Evolutionary conservation across 1,284 basidiomycete genomes (phyloP).

Genomic region (Boletus smithii): DNA sequence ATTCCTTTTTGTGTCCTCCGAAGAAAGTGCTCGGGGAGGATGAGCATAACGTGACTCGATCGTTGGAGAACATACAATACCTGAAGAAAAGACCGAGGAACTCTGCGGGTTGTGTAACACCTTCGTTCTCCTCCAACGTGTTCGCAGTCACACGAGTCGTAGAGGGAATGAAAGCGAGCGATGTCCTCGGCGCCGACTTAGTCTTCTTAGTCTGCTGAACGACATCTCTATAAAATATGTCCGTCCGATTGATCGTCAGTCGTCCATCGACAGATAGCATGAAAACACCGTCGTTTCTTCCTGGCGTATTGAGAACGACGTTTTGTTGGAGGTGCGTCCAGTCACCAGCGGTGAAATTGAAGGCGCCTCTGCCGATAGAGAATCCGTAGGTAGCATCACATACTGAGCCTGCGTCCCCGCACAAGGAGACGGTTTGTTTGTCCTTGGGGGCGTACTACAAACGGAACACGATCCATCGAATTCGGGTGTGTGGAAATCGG

Average conservation of each 20-base stretch:
- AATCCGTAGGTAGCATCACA: constrained; percentile 67
- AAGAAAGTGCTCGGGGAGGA: constrained; percentile 63
- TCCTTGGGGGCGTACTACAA: constrained; percentile 62
- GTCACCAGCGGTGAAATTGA: constrained; percentile 56
- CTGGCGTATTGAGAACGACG: constrained; percentile 69
- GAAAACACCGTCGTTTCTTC: constrained; percentile 50
- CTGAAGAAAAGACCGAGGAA: constrained; percentile 75
- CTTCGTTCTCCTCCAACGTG: not conserved
- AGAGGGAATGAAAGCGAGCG: too few species aligned
- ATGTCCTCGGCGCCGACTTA: too few species aligned
- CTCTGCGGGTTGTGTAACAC: constrained; percentile 37
- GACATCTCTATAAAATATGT: constrained; percentile 58
- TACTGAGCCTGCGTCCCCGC: constrained; percentile 52
- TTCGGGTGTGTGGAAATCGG: not conserved
- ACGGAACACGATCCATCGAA: constrained; percentile 2
- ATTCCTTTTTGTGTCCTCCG: constrained; percentile 63
- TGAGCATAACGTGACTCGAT: not conserved
- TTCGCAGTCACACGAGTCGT: too few species aligned
- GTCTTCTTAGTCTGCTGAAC: constrained; percentile 11
- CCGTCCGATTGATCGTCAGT: constrained; percentile 48
- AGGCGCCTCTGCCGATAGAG: constrained; percentile 72
- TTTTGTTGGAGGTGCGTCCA: constrained; percentile 70
- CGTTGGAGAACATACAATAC: constrained; percentile 32
- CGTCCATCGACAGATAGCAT: constrained; percentile 51
- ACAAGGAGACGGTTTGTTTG: constrained; percentile 55